These are phyloP conservation scores for Heliamphora exappendiculata DNA, from an alignment of 148 eudicot genomes.

Conservation along the genomic window DNA sequence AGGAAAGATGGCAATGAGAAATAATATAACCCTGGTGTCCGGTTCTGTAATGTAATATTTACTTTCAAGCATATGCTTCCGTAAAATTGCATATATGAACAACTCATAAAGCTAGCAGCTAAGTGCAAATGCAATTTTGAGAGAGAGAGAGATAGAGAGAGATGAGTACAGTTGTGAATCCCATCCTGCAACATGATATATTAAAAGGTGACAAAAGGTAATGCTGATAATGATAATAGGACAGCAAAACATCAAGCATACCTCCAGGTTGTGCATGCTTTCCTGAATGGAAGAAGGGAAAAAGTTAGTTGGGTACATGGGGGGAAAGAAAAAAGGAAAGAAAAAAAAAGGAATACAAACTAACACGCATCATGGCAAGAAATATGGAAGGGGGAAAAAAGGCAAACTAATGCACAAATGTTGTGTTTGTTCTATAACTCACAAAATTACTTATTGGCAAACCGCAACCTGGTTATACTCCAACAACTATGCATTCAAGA, in stretches of 20 bases:
- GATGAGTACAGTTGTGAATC: not conserved
- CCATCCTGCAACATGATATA: not conserved
- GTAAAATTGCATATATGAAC: not conserved
- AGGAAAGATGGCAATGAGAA: no score
- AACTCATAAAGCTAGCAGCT: not conserved
- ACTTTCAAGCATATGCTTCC: not conserved
- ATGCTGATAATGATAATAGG: not conserved
- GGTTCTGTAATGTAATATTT: no score
- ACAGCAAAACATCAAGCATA: constrained; percentile 26
- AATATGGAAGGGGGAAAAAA: not conserved
- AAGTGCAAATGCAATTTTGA: not conserved
- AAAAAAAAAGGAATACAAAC: no score
- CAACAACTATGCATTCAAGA: not conserved
- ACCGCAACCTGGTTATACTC: not conserved
- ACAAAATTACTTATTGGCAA: constrained; percentile 9
- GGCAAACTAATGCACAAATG: not conserved
- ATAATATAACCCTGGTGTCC: not conserved
- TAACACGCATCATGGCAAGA: not conserved
- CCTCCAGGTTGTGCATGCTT: constrained; percentile 82
- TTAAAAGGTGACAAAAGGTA: constrained; percentile 1
- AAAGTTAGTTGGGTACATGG: not conserved
- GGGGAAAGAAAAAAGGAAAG: not conserved
- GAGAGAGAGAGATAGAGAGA: not conserved
- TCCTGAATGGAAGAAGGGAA: constrained; percentile 42
- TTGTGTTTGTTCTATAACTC: not conserved